Conservation (phyloP, 2,329 filamentous ascomycete species). For the Fusarium hainanense region DNA sequence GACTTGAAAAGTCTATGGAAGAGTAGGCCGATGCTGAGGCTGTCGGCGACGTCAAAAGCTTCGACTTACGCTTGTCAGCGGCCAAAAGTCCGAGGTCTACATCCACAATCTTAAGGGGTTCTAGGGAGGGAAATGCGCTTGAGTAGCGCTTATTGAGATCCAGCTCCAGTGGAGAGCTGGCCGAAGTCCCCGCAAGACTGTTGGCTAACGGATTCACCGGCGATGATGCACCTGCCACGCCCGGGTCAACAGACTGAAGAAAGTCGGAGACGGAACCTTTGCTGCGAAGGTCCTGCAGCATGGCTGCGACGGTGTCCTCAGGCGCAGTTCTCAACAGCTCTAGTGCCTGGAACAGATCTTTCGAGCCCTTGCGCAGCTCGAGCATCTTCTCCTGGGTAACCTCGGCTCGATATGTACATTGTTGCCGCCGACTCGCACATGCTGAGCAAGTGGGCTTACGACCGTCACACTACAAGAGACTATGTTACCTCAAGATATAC, state of each 20-base stretch:
- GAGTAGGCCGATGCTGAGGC: neutral
- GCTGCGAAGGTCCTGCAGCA: neutral
- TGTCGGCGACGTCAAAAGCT: neutral
- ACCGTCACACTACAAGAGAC: slow-evolving; percentile 16
- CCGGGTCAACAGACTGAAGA: neutral
- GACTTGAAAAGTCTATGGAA: neutral
- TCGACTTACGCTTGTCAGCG: neutral
- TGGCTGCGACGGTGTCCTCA: neutral
- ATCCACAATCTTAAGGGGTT: neutral
- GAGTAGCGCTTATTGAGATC: slow-evolving; percentile 18
- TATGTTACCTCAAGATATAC: slow-evolving; percentile 1
- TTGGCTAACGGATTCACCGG: neutral
- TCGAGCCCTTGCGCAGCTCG: slow-evolving; percentile 11
- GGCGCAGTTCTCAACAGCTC: slow-evolving; percentile 9
- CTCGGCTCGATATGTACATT: slow-evolving; percentile 23
- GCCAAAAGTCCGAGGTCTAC: slow-evolving; percentile 9
- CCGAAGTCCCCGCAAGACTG: neutral
- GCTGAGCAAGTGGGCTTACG: slow-evolving; percentile 22
- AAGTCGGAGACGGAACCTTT: slow-evolving; percentile 12
- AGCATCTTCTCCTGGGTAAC: slow-evolving; percentile 17
- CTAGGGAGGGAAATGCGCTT: neutral
- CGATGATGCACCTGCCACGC: rapidly evolving
- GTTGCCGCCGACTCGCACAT: slow-evolving; percentile 18
- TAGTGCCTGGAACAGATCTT: slow-evolving; percentile 10
- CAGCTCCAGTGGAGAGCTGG: neutral